Evolutionary conservation across 2,329 filamentous ascomycete species (phyloP).

Genomic region (Aspergillus sp.): DNA sequence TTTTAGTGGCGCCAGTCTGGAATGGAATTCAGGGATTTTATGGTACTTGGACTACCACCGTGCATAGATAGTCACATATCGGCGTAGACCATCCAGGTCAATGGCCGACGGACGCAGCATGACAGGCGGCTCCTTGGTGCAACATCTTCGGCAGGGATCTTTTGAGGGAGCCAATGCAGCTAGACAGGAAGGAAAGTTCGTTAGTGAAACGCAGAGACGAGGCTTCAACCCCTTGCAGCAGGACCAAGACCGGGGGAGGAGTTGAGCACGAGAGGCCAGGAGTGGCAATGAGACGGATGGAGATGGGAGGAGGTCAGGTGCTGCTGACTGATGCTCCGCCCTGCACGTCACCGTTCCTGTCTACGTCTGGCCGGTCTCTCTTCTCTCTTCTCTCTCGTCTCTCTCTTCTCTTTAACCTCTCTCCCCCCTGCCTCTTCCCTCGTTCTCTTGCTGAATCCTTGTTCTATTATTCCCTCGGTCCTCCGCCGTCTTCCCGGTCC

Average conservation of each 20-base stretch:
- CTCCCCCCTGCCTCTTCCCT: background rate
- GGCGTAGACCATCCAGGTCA: background rate
- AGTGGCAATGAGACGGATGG: too few relatives aligned
- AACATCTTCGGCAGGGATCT: too few relatives aligned
- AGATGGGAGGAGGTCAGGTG: background rate
- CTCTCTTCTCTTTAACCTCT: background rate
- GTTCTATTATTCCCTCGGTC: background rate
- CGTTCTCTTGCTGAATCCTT: background rate
- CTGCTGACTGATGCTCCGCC: background rate
- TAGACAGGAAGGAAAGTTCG: too few relatives aligned
- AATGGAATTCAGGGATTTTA: background rate
- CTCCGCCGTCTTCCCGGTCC: conserved; percentile 1
- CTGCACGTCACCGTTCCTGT: conserved; percentile 1
- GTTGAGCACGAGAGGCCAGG: background rate
- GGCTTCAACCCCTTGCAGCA: background rate
- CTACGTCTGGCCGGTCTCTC: background rate
- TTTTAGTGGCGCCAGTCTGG: conserved; percentile 2
- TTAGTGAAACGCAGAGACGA: too few relatives aligned
- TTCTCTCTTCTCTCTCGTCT: background rate
- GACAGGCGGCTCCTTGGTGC: too few relatives aligned
- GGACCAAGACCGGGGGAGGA: background rate
- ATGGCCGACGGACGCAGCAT: background rate
- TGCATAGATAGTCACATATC: too few relatives aligned
- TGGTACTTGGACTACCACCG: too few relatives aligned
- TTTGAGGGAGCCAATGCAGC: too few relatives aligned